phyloP scores from a whole-genome alignment of 2,329 filamentous ascomycete genomes.

The Calonectria montana region DNA sequence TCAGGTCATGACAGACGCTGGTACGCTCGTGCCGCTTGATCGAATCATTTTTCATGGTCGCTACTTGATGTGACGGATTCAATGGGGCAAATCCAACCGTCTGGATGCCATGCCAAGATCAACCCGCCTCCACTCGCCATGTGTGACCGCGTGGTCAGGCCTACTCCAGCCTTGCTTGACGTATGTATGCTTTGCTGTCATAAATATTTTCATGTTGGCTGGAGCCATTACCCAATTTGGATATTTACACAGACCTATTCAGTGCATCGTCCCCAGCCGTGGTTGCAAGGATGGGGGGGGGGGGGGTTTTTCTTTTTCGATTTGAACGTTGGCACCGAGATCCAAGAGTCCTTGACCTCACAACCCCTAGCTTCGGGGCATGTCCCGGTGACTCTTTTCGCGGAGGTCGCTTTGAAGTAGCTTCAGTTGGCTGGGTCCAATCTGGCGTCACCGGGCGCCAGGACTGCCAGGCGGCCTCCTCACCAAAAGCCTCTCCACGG shows the following conservation, averaged over 20 bases:
- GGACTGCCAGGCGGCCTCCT: slow-evolving; percentile 6
- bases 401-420: slow-evolving; percentile 23
- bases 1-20: slow-evolving; percentile 19
- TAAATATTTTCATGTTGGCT: slow-evolving; percentile 22
- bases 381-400: slow-evolving; percentile 30
- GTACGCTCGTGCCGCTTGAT: slow-evolving; percentile 20
- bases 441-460: slow-evolving; percentile 13
- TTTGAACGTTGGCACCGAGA: slow-evolving; percentile 23
- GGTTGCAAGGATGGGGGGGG: slow-evolving; percentile 10
- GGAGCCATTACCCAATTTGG: slow-evolving; percentile 20
- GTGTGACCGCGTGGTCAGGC: slow-evolving; percentile 26
- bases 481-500: not conserved
- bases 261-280: slow-evolving; percentile 18
- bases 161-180: slow-evolving; percentile 12
- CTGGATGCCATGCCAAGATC: slow-evolving; percentile 20
- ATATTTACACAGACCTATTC: slow-evolving; percentile 23
- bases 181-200: slow-evolving; percentile 1
- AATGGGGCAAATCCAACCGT: slow-evolving; percentile 7
- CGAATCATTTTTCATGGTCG: slow-evolving; percentile 17
- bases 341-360: slow-evolving; percentile 24
- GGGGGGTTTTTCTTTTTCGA: too few relatives aligned
- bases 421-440: slow-evolving; percentile 33
- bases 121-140: slow-evolving; percentile 29
- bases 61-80: slow-evolving; percentile 36
- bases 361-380: slow-evolving; percentile 31